A percentile compares a stretch with the other conserved stretches of the same genome.
Evolutionary conservation across 352 stramenopile species (phyloP).

Genomic region (Aphanomyces invadans): DNA sequence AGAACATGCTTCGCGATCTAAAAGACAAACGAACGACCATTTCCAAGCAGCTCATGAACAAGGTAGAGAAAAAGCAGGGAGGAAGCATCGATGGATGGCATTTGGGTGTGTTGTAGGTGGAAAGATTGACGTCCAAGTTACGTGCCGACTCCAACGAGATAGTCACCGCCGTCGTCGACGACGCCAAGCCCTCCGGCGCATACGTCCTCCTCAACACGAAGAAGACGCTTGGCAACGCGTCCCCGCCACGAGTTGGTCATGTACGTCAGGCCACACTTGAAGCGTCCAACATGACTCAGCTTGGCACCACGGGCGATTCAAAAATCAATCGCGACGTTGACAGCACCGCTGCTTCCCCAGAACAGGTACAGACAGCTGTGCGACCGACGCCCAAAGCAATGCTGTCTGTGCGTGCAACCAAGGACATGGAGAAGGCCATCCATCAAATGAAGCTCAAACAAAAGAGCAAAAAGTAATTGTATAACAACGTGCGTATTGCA

Average conservation of each 20-base stretch:
- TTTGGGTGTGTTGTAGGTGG: background rate
- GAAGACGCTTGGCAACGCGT: constrained; percentile 28
- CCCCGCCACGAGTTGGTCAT: background rate
- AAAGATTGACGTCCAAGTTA: constrained; percentile 6
- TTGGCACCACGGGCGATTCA: no score
- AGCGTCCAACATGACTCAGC: background rate
- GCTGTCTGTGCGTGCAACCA: constrained; percentile 8
- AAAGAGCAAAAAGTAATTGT: constrained; percentile 9
- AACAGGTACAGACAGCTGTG: background rate
- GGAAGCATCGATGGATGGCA: constrained; percentile 6
- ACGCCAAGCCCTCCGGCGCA: constrained; percentile 31
- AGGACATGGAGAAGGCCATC: constrained; percentile 22
- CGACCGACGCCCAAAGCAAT: background rate
- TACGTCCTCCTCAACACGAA: constrained; percentile 40
- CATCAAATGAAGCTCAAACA: constrained; percentile 17
- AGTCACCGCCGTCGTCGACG: constrained; percentile 21
- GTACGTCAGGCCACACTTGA: background rate
- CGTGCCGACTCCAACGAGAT: background rate
- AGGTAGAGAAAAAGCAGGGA: constrained; percentile 30
- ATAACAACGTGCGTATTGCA: background rate
- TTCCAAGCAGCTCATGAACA: constrained; percentile 58
- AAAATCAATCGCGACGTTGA: background rate
- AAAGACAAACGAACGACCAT: constrained; percentile 65
- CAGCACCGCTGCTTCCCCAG: background rate
- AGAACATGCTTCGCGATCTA: constrained; percentile 64